Evolutionary conservation across 805 yeast species (phyloP).

Genomic region (Nakazawaea siamensis): DNA sequence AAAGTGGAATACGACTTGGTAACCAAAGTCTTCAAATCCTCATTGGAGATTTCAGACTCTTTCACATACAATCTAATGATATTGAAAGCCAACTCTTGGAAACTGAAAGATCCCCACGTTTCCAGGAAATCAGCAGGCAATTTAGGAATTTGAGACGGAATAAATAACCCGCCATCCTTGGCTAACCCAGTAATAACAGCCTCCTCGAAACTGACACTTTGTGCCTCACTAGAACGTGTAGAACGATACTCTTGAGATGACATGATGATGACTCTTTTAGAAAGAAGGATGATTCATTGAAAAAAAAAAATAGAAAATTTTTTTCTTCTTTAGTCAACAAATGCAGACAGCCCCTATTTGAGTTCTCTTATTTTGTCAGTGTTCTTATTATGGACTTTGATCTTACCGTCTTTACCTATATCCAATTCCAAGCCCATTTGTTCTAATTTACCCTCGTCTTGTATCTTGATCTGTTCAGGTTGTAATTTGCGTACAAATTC

Average conservation of each 20-base stretch:
- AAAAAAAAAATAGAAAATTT: not conserved
- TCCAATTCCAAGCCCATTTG: constrained; percentile 76
- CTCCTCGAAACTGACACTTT: constrained; percentile 63
- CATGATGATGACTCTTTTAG: constrained; percentile 1
- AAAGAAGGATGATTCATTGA: not conserved
- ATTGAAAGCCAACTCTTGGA: constrained; percentile 81
- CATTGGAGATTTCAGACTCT: constrained; percentile 61
- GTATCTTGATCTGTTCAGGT: constrained; percentile 58
- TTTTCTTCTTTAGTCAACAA: not conserved
- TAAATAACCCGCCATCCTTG: constrained; percentile 91
- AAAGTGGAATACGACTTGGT: constrained; percentile 80
- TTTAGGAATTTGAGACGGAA: constrained; percentile 77
- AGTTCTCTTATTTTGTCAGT: constrained; percentile 9
- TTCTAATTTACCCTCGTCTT: constrained; percentile 41
- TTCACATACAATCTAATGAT: constrained; percentile 76
- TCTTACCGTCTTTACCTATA: constrained; percentile 59
- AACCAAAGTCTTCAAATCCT: constrained; percentile 57
- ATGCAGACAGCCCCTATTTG: not conserved
- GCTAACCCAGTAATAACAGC: constrained; percentile 89
- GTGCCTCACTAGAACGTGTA: constrained; percentile 53
- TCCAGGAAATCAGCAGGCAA: constrained; percentile 44
- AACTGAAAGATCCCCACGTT: constrained; percentile 67
- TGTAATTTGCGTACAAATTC: constrained; percentile 68
- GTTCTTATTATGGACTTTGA: constrained; percentile 36
- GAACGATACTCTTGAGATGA: constrained; percentile 65